Evolutionary conservation across 192 early-diverging fungal species (phyloP).

Genomic region (Backusella tuberculispora): DNA sequence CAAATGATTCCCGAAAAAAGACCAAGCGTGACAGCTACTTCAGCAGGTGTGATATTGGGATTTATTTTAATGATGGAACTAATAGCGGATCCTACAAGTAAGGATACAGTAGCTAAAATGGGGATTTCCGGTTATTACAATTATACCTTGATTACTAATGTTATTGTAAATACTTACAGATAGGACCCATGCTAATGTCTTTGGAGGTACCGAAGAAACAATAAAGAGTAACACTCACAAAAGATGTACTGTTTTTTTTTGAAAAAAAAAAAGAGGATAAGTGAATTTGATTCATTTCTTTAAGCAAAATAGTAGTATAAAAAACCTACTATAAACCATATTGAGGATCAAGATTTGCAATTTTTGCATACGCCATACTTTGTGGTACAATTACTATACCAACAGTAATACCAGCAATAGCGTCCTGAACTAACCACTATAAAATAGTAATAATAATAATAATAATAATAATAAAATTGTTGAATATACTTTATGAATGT

Average conservation of each 20-base stretch:
- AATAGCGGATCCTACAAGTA: constrained; percentile 69
- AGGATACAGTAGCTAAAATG: constrained; percentile 68
- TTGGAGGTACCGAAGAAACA: constrained; percentile 79
- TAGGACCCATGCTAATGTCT: constrained; percentile 69
- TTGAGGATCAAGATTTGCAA: constrained; percentile 71
- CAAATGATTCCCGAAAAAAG: constrained; percentile 61
- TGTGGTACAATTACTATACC: constrained; percentile 80
- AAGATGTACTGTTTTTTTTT: constrained; percentile 60
- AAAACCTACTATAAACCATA: constrained; percentile 70
- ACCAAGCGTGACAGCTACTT: constrained; percentile 67
- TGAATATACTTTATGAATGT: neutral
- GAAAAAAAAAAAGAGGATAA: constrained; percentile 27
- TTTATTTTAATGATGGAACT: constrained; percentile 23
- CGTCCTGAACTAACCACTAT: constrained; percentile 66
- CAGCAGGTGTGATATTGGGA: constrained; percentile 49
- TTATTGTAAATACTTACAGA: constrained; percentile 46
- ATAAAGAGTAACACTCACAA: constrained; percentile 66
- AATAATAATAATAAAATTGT: neutral
- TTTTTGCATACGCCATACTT: constrained; percentile 75
- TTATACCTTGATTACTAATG: neutral
- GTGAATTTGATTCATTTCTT: neutral
- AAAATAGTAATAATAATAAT: neutral
- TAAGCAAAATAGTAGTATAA: neutral
- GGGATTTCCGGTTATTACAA: neutral
- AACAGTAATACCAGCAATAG: constrained; percentile 74